These are phyloP conservation scores for Plasmodium inui DNA, from an alignment of 169 alveolate species.

Conservation along the genomic window DNA sequence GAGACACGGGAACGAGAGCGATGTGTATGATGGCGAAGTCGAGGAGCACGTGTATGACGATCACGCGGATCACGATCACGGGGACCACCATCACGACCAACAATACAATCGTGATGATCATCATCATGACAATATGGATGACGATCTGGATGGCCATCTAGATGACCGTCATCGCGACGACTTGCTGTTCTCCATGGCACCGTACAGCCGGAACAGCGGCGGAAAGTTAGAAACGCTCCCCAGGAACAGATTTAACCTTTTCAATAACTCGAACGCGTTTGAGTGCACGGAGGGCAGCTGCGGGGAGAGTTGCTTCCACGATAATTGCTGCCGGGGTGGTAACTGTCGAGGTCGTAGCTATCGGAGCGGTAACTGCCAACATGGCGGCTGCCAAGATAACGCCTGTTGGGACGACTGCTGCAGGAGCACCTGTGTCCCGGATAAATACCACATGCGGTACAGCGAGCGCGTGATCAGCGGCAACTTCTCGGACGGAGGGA, in stretches of 20 bases:
- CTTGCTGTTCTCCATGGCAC: not conserved
- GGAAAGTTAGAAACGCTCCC: not conserved
- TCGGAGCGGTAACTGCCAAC: not conserved
- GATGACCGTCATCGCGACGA: not conserved
- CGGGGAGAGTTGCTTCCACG: not conserved
- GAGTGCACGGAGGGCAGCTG: not conserved
- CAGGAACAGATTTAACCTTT: not conserved
- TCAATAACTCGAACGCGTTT: not conserved
- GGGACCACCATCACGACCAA: not conserved
- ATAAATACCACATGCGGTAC: not conserved
- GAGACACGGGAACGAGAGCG: not conserved
- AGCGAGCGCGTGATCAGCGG: not conserved
- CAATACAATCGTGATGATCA: not conserved
- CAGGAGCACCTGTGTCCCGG: not conserved
- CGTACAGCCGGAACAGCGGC: not conserved
- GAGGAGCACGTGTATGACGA: constrained; percentile 1
- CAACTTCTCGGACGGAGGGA: not conserved
- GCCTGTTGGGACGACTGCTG: not conserved
- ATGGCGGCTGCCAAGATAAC: not conserved
- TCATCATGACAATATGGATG: not conserved
- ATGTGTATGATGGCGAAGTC: not conserved
- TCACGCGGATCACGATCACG: not conserved
- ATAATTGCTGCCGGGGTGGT: too few species aligned
- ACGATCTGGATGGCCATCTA: not conserved
- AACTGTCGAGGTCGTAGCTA: not conserved